phyloP scores from a whole-genome alignment of 129 eudicot genomes.

The Ambrosia trifida region DNA sequence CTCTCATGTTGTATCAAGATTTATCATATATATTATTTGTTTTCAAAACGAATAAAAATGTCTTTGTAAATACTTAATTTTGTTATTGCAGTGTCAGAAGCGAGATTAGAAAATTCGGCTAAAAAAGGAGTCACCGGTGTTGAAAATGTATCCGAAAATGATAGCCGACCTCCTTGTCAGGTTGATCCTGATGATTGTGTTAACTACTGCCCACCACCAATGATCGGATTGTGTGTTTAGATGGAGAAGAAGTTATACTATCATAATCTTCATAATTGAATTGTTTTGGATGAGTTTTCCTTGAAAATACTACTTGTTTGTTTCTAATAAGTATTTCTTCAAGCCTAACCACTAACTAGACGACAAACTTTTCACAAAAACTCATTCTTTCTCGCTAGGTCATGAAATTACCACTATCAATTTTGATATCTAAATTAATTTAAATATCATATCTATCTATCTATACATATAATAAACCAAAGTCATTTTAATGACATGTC shows the following conservation, averaged over 20 bases:
- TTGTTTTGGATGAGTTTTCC: background rate
- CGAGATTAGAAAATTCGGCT: background rate
- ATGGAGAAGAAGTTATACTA: background rate
- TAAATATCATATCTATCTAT: too few relatives aligned
- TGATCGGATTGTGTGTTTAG: slow-evolving; percentile 17
- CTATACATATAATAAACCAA: too few relatives aligned
- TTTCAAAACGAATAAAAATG: background rate
- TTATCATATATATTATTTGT: background rate
- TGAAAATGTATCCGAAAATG: background rate
- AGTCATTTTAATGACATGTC: too few relatives aligned
- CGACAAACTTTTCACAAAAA: too few relatives aligned
- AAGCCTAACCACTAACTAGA: too few relatives aligned
- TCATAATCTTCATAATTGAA: slow-evolving; percentile 2
- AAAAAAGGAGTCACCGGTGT: background rate
- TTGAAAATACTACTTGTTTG: background rate
- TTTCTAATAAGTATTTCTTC: background rate
- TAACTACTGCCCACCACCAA: slow-evolving; percentile 3
- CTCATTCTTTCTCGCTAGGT: too few relatives aligned
- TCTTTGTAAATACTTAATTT: background rate
- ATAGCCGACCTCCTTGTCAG: background rate
- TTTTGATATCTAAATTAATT: too few relatives aligned
- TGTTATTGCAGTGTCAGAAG: background rate
- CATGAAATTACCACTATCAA: too few relatives aligned
- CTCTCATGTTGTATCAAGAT: background rate
- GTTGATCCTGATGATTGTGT: background rate